Percentiles rank a stretch among this genome's conserved stretches.
Evolutionary conservation across 2,329 filamentous ascomycete species (phyloP).

Genomic region (Stemphylium lycopersici): DNA sequence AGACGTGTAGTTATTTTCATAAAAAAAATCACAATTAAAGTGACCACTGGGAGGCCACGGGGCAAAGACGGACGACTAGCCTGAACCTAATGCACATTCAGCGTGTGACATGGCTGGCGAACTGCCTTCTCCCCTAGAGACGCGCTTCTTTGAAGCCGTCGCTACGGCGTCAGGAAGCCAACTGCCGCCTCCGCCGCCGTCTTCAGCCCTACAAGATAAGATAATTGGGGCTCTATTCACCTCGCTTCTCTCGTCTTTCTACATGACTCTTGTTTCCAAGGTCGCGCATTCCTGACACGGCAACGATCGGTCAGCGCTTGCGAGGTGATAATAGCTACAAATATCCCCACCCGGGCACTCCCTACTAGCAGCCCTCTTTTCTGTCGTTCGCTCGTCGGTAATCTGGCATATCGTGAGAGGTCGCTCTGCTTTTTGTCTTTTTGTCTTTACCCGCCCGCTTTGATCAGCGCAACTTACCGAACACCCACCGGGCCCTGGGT

Average conservation of each 20-base stretch:
- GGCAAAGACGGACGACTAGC: background rate
- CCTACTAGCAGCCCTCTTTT: constrained; percentile 19
- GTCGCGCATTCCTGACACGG: background rate
- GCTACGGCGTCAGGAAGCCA: too few relatives aligned
- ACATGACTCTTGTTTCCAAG: too few relatives aligned
- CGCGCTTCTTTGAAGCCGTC: too few relatives aligned
- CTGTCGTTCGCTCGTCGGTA: constrained; percentile 7
- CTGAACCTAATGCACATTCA: background rate
- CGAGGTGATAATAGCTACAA: constrained; percentile 7
- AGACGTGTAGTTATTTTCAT: too few relatives aligned
- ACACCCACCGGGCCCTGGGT: background rate
- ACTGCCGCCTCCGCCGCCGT: too few relatives aligned
- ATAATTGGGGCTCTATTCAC: too few relatives aligned
- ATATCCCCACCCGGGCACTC: constrained; percentile 18
- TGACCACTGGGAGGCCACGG: background rate
- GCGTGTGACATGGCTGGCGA: background rate
- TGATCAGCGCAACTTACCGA: constrained; percentile 1
- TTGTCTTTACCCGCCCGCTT: background rate
- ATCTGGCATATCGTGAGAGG: constrained; percentile 24
- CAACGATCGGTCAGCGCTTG: background rate
- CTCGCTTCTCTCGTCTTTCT: too few relatives aligned
- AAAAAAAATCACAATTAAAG: too few relatives aligned
- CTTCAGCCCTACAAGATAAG: too few relatives aligned
- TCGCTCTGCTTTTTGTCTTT: constrained; percentile 22
- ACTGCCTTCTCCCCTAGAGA: too few relatives aligned